These are phyloP conservation scores for Cordyceps fumosorosea DNA, from an alignment of 2,329 filamentous ascomycete species.

Conservation along the genomic window DNA sequence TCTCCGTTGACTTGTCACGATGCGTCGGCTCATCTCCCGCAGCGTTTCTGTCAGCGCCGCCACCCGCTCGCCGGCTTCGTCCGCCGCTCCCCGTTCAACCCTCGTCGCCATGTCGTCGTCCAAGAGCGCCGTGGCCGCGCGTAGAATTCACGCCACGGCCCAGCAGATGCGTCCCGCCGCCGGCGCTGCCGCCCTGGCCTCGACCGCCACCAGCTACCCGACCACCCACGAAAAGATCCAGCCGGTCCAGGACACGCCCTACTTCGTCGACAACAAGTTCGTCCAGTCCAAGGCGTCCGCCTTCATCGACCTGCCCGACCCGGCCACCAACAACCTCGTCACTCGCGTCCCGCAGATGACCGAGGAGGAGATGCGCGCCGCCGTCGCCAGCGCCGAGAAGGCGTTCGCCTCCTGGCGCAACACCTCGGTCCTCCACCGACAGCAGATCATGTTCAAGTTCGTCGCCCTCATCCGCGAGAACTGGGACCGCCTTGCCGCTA, in stretches of 20 bases:
- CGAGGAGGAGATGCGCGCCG: conserved; percentile 66
- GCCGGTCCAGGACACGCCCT: conserved; percentile 64
- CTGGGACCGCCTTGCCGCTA: conserved; percentile 77
- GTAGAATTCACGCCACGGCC: conserved; percentile 52
- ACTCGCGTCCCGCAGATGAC: conserved; percentile 79
- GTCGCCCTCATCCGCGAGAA: conserved; percentile 73
- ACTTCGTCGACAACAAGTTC: conserved; percentile 79
- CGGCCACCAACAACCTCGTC: conserved; percentile 78
- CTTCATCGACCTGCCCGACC: conserved; percentile 76
- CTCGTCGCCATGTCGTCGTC: conserved; percentile 19
- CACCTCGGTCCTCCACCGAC: conserved; percentile 65
- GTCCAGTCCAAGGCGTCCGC: conserved; percentile 58
- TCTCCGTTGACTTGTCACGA: conserved; percentile 4
- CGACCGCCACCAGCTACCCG: conserved; percentile 56
- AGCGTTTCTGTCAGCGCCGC: conserved; percentile 17
- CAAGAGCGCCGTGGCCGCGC: conserved; percentile 34
- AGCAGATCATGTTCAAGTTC: conserved; percentile 86
- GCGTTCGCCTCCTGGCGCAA: conserved; percentile 69
- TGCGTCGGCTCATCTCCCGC: conserved; percentile 15
- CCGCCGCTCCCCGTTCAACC: conserved; percentile 20
- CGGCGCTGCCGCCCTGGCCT: conserved; percentile 45
- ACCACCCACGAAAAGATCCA: conserved; percentile 65
- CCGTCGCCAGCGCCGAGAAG: conserved; percentile 67
- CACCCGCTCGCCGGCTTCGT: conserved; percentile 26
- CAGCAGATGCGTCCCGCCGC: conserved; percentile 47